phyloP scores from a whole-genome alignment of 805 yeast genomes.

The Nakazawaea laoshanensis region DNA sequence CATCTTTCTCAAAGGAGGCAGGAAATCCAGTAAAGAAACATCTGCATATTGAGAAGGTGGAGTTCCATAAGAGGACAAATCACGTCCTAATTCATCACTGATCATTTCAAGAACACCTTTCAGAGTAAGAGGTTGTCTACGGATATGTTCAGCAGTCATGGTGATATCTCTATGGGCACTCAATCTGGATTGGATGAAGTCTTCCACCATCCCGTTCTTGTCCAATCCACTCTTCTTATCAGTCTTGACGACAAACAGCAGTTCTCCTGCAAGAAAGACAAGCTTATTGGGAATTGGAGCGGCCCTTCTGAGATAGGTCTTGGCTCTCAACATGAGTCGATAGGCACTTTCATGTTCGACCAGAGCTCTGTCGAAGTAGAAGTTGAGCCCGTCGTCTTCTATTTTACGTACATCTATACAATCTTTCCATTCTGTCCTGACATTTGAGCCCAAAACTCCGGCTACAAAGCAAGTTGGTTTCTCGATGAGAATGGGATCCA shows the following conservation, averaged over 20 bases:
- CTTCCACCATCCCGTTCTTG: slow-evolving; percentile 23
- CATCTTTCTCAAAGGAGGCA: slow-evolving; percentile 17
- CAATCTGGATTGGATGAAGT: slow-evolving; percentile 22
- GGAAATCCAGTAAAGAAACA: slow-evolving; percentile 17
- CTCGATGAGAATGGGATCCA: slow-evolving; percentile 27
- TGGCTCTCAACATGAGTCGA: slow-evolving; percentile 29
- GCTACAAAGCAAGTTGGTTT: slow-evolving; percentile 35
- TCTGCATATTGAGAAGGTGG: slow-evolving; percentile 14
- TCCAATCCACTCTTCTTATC: slow-evolving; percentile 6
- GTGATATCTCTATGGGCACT: slow-evolving; percentile 4
- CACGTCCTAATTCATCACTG: slow-evolving; percentile 18
- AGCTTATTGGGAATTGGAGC: slow-evolving; percentile 36
- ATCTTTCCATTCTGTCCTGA: slow-evolving; percentile 31
- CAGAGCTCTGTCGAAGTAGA: slow-evolving; percentile 19
- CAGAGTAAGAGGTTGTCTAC: slow-evolving; percentile 22
- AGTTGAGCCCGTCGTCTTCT: slow-evolving; percentile 14
- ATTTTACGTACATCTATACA: slow-evolving; percentile 21
- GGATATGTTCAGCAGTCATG: slow-evolving; percentile 19
- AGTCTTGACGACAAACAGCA: slow-evolving; percentile 26
- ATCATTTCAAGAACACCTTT: slow-evolving; percentile 17
- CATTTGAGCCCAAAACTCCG: slow-evolving; percentile 31
- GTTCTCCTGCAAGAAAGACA: slow-evolving; percentile 31
- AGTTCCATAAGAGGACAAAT: slow-evolving; percentile 18
- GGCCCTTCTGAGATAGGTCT: slow-evolving; percentile 32
- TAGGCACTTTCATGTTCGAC: slow-evolving; percentile 25